A percentile compares a stretch with the other conserved stretches of the same genome.
Evolutionary conservation across 2,329 filamentous ascomycete species (phyloP).

Genomic region (Didymella exigua): DNA sequence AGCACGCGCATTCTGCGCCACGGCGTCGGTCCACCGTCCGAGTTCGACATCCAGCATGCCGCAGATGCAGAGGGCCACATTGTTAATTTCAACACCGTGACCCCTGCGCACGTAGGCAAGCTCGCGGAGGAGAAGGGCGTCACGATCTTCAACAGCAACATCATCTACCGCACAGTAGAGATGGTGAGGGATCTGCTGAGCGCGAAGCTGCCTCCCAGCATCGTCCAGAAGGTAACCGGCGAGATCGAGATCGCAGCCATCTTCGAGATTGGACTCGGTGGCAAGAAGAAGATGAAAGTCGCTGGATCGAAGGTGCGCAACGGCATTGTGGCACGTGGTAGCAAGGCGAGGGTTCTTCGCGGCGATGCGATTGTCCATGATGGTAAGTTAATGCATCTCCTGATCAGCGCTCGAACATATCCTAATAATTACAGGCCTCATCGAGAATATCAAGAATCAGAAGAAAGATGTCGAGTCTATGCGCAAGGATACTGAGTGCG

Average conservation of each 20-base stretch:
- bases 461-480: constrained; percentile 92
- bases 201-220: constrained; percentile 68
- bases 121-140: constrained; percentile 75
- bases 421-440: constrained; percentile 62
- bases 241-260: constrained; percentile 85
- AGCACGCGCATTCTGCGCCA: constrained; percentile 76
- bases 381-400: constrained; percentile 64
- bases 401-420: neutral
- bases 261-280: constrained; percentile 83
- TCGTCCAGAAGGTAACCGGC: constrained; percentile 75
- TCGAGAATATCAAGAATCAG: constrained; percentile 83
- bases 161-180: constrained; percentile 82
- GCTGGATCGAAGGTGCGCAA: constrained; percentile 89
- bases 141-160: constrained; percentile 79
- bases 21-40: constrained; percentile 76
- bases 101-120: constrained; percentile 70
- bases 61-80: constrained; percentile 75
- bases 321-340: constrained; percentile 69
- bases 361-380: constrained; percentile 75
- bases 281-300: constrained; percentile 72
- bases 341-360: constrained; percentile 74
- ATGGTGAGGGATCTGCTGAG: constrained; percentile 72
- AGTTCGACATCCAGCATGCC: constrained; percentile 90
- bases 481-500: constrained; percentile 92
- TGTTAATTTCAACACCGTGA: constrained; percentile 81